These are phyloP conservation scores for Nicotiana tomentosiformis DNA, from an alignment of 257 asterid genomes.

Conservation along the genomic window DNA sequence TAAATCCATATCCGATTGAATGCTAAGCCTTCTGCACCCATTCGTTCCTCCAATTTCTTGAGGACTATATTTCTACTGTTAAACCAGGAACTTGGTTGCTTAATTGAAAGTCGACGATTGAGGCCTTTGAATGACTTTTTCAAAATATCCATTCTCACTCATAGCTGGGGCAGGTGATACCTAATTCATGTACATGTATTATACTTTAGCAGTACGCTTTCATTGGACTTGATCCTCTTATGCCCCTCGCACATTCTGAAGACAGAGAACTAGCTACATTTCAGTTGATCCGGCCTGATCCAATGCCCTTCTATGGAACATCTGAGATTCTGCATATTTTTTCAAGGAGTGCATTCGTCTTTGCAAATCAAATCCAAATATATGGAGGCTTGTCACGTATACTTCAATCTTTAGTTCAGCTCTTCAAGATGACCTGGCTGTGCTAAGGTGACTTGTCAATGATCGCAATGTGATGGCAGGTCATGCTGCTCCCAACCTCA, in stretches of 20 bases:
- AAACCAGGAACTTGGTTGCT: not conserved
- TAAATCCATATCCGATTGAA: no score
- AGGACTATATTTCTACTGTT: not conserved
- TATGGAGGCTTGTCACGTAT: not conserved
- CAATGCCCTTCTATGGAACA: not conserved
- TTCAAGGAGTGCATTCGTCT: not conserved
- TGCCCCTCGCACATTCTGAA: not conserved
- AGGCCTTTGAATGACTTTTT: not conserved
- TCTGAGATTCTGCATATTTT: not conserved
- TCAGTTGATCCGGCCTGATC: not conserved
- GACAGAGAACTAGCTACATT: not conserved
- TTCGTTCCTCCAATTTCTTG: not conserved
- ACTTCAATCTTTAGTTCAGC: not conserved
- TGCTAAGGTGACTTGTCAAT: not conserved
- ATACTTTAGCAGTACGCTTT: not conserved
- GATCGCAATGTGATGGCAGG: not conserved
- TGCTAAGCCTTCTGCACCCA: not conserved
- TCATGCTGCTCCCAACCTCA: not conserved
- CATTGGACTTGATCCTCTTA: not conserved
- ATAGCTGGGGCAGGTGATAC: not conserved
- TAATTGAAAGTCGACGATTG: not conserved
- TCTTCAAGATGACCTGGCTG: not conserved
- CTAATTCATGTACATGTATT: not conserved
- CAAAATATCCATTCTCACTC: not conserved
- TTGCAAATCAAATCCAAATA: no score